Evolutionary conservation across 176 grass and related monocot species (phyloP).

Genomic region (Elaeis guineensis): DNA sequence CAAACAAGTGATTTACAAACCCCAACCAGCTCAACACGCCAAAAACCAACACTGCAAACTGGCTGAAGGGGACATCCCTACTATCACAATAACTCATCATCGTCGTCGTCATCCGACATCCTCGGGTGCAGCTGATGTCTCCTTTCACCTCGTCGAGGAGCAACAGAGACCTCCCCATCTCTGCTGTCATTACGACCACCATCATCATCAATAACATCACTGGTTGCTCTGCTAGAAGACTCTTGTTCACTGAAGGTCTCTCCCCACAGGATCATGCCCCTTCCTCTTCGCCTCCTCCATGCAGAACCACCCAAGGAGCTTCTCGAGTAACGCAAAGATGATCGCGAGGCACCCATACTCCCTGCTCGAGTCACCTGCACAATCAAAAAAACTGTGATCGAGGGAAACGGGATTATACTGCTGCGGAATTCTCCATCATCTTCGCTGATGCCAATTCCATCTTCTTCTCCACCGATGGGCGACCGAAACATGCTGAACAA

Average conservation of each 20-base stretch:
- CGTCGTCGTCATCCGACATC: too few relatives aligned
- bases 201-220: neutral
- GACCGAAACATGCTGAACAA: conserved; percentile 76
- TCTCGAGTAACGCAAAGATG: conserved; percentile 13
- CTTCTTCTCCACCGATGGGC: conserved; percentile 23
- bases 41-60: too few relatives aligned
- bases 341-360: neutral
- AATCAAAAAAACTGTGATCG: conserved; percentile 57
- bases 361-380: conserved; percentile 23
- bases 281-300: conserved; percentile 13
- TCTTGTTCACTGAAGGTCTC: conserved; percentile 2
- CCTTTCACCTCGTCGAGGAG: too few relatives aligned
- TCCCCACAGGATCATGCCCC: conserved; percentile 20
- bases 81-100: too few relatives aligned
- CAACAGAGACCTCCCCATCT: neutral
- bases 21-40: too few relatives aligned
- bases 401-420: conserved; percentile 20
- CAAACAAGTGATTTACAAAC: too few relatives aligned
- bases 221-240: neutral
- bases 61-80: too few relatives aligned
- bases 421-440: conserved; percentile 27
- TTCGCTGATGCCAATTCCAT: conserved; percentile 6
- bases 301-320: conserved; percentile 1
- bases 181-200: conserved; percentile 7
- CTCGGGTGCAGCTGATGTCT: too few relatives aligned